Evolutionary conservation across 2,329 filamentous ascomycete species (phyloP), one percentile per base, ranked within the genome.

Genomic region (Ascochyta fabae): DNA sequence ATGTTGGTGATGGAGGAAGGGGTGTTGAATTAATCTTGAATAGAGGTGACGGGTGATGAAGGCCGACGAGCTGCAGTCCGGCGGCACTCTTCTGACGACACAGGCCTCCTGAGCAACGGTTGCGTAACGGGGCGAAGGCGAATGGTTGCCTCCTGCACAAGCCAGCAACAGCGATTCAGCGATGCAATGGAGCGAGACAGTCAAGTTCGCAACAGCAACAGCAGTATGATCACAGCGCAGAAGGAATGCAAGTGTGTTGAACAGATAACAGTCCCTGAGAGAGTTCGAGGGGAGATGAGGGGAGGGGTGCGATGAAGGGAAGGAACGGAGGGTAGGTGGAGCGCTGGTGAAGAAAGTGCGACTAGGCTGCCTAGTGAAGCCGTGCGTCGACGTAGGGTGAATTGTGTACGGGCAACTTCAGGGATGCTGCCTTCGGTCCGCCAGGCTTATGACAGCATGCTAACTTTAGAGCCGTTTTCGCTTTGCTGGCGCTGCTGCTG

Each of bases 381-480:
- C 66, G 70, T 72, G 72, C 70, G 61, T 58, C 59, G 61, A 42
- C 48, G 61, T 58, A 66, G 60, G 61, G 69, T 72, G 70, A 73
- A 73, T 22, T 68, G 68, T 69, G 60, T 67, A 59, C 45, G 55
- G 49, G 49, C 49, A 48, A 46, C 15, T 60, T 58, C 68, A 71
- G 67, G 68, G 68, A 72, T 71, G 53, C 42, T 60, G 59, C 41
- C 60, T 60, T 53, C 59, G 60, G 53, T 42, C 56, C 44, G 45
- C 59, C 46, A 59, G 58, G 52, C 56, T 59, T 61, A 72, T 69
- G 71, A 72, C 68, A 66, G 58, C 68, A 72, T 69, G 60, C 70
- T 72, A 72, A 65, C 68, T 50, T 54, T 56, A 50, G 58, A 59
- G 48, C 56, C 53, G 58, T 60, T 56, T 59, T 50, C 62, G 59